These are phyloP conservation scores for Alternaria solani DNA, from an alignment of 2,329 filamentous ascomycete genomes.

Conservation along the genomic window DNA sequence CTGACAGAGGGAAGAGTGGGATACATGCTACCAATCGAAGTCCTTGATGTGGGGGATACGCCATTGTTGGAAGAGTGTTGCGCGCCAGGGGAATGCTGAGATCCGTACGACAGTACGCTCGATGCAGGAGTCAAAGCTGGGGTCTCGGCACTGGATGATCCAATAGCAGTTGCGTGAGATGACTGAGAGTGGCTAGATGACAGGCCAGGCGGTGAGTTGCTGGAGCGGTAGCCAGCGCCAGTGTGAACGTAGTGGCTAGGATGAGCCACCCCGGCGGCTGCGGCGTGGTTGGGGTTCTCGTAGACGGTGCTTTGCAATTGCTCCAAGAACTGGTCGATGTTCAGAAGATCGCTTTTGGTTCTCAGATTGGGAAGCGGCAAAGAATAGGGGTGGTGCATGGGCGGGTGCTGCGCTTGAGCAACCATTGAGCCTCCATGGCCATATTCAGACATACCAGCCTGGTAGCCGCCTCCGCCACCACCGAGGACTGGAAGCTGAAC, in stretches of 20 bases:
- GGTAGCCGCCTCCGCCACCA: conserved; percentile 29
- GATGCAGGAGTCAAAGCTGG: conserved; percentile 80
- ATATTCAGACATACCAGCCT: conserved; percentile 59
- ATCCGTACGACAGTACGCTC: conserved; percentile 78
- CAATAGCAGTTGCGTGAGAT: conserved; percentile 61
- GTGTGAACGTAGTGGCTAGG: conserved; percentile 72
- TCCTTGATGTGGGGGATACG: conserved; percentile 71
- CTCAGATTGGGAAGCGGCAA: conserved; percentile 88
- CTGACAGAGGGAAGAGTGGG: conserved; percentile 76
- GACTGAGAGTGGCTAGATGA: conserved; percentile 53
- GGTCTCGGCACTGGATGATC: conserved; percentile 63
- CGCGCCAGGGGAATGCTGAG: conserved; percentile 79
- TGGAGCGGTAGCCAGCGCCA: conserved; percentile 62
- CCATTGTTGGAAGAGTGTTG: conserved; percentile 54
- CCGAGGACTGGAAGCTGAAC: conserved; percentile 61
- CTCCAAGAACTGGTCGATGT: conserved; percentile 93
- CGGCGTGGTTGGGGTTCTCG: conserved; percentile 85
- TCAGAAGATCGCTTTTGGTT: conserved; percentile 91
- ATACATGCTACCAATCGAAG: conserved; percentile 69
- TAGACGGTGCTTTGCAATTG: conserved; percentile 97
- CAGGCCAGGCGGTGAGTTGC: conserved; percentile 63
- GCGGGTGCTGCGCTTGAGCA: conserved; percentile 65
- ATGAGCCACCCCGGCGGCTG: conserved; percentile 78
- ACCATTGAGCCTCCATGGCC: conserved; percentile 62
- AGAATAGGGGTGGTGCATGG: conserved; percentile 83